phyloP scores from a whole-genome alignment of 768 basidiomycete genomes.

The Mycena alexandri region DNA sequence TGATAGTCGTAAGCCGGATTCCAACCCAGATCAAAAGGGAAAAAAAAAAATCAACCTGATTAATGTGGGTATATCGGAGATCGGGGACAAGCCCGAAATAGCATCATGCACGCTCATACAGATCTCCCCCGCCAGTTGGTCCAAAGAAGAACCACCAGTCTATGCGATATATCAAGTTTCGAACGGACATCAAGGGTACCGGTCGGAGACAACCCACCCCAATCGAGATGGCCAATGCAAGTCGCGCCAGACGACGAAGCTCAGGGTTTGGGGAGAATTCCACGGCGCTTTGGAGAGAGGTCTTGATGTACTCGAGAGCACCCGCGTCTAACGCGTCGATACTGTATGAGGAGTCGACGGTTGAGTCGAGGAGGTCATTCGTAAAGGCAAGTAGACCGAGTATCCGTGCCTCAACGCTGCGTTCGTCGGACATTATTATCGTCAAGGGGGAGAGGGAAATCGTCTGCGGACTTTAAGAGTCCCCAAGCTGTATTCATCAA shows the following conservation, averaged over 20 bases:
- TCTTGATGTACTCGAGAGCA: slow-evolving; percentile 1
- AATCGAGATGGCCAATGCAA: slow-evolving; percentile 14
- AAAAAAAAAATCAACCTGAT: slow-evolving; percentile 1
- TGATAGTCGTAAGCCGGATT: not conserved
- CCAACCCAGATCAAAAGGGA: not conserved
- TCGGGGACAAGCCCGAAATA: not conserved
- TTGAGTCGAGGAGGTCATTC: slow-evolving; percentile 4
- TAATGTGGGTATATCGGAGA: not conserved
- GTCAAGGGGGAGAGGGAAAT: not conserved
- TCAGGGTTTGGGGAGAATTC: slow-evolving; percentile 4
- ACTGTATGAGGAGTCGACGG: not conserved
- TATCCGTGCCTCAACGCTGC: slow-evolving; percentile 16
- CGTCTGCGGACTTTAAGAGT: not conserved
- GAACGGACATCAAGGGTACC: not conserved
- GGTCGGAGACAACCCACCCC: not conserved
- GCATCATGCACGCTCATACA: slow-evolving; percentile 10
- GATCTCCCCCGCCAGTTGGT: slow-evolving; percentile 19
- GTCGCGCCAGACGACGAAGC: slow-evolving; percentile 10
- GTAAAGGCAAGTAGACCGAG: slow-evolving; percentile 15
- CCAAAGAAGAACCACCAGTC: not conserved
- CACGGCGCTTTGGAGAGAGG: not conserved
- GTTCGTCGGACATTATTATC: slow-evolving; percentile 26
- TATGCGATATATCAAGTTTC: not conserved
- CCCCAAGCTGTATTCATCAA: not conserved
- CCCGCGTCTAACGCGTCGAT: not conserved